Percentiles rank a stretch among this genome's conserved stretches.
Conservation (phyloP, 805 yeast species). For the Zygosaccharomyces siamensis region DNA sequence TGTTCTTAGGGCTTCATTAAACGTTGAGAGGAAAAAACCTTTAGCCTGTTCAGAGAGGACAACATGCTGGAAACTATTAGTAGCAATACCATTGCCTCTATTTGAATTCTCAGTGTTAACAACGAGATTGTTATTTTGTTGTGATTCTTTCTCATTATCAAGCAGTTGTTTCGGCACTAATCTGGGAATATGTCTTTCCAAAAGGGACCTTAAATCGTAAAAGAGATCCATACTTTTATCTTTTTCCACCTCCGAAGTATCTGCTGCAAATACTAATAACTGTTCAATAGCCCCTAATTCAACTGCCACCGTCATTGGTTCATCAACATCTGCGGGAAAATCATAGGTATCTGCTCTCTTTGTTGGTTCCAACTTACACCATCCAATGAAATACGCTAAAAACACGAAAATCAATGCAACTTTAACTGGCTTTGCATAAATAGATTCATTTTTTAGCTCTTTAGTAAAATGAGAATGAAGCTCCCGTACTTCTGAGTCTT, state of each 20-base stretch:
- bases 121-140: conserved; percentile 1
- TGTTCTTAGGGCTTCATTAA: conserved; percentile 48
- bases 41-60: conserved; percentile 25
- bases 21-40: conserved; percentile 37
- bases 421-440: conserved; percentile 45
- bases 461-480: conserved; percentile 38
- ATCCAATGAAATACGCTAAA: conserved; percentile 53
- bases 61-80: conserved; percentile 11
- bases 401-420: conserved; percentile 49
- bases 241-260: conserved; percentile 40
- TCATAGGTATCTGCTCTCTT: conserved; percentile 44
- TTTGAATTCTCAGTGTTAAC: background rate
- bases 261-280: conserved; percentile 56
- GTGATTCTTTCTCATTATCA: conserved; percentile 41
- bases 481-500: conserved; percentile 37
- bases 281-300: conserved; percentile 69
- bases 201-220: conserved; percentile 60
- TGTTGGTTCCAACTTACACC: conserved; percentile 53
- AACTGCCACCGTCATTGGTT: conserved; percentile 54
- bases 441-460: conserved; percentile 38
- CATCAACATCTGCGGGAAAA: conserved; percentile 51
- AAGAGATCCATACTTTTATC: conserved; percentile 44
- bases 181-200: conserved; percentile 63
- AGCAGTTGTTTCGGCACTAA: conserved; percentile 48
- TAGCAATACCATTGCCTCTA: conserved; percentile 4